A percentile compares a stretch with the other conserved stretches of the same genome.
Evolutionary conservation across 768 basidiomycete genomes (phyloP).

Genomic region (Thelephora aurantiotincta): DNA sequence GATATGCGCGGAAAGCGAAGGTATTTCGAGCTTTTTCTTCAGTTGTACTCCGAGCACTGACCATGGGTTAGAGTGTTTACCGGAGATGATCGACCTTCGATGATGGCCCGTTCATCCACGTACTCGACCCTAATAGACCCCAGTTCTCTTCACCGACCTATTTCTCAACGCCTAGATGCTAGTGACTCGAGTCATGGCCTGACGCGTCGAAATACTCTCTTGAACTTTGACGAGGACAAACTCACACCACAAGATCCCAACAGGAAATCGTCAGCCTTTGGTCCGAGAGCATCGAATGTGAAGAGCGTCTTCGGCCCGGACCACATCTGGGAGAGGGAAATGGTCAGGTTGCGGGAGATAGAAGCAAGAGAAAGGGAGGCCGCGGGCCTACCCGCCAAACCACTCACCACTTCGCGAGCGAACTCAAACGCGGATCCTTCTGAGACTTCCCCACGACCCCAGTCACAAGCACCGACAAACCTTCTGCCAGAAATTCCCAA

Average conservation of each 20-base stretch:
- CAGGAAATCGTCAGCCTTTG: slow-evolving; percentile 13
- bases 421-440: not conserved
- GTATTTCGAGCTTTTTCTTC: slow-evolving; percentile 23
- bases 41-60: slow-evolving; percentile 5
- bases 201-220: slow-evolving; percentile 39
- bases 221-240: slow-evolving; percentile 45
- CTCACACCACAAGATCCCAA: slow-evolving; percentile 17
- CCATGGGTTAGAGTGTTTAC: slow-evolving; percentile 51
- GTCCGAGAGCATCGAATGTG: slow-evolving; percentile 17
- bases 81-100: slow-evolving; percentile 81
- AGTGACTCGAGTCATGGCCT: slow-evolving; percentile 28
- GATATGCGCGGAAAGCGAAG: slow-evolving; percentile 74
- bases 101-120: slow-evolving; percentile 70
- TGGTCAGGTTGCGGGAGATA: slow-evolving; percentile 65
- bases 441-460: slow-evolving; percentile 1
- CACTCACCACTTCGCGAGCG: too few species aligned
- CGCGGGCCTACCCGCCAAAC: slow-evolving; percentile 11
- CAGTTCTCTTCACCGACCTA: slow-evolving; percentile 35
- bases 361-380: slow-evolving; percentile 53
- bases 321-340: slow-evolving; percentile 84
- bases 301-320: slow-evolving; percentile 91
- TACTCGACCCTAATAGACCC: slow-evolving; percentile 67
- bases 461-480: slow-evolving; percentile 7
- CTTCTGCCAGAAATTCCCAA: slow-evolving; percentile 22
- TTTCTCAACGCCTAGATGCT: slow-evolving; percentile 29